Evolutionary conservation across 306 rosid genomes (phyloP).

Genomic region (Vicia sativa): DNA sequence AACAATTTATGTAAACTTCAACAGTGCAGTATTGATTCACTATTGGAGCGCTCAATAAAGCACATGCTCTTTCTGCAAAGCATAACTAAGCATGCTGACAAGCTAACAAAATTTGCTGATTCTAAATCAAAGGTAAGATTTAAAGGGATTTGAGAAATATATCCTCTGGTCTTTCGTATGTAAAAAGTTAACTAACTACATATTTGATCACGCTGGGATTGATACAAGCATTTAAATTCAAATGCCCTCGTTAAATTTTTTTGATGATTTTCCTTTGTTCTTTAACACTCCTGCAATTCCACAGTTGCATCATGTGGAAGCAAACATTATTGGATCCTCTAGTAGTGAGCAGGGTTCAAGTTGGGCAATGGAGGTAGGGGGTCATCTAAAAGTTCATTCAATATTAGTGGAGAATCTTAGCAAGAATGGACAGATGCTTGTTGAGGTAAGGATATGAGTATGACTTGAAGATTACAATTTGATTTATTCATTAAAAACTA

Average conservation of each 20-base stretch:
- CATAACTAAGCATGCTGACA: conserved; percentile 90
- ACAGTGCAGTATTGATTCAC: conserved; percentile 98
- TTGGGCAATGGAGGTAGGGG: conserved; percentile 98
- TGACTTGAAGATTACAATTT: conserved; percentile 9
- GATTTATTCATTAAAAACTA: conserved; percentile 26
- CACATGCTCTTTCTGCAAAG: conserved; percentile 96
- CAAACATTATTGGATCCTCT: conserved; percentile 62
- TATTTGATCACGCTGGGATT: no score
- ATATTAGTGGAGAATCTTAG: conserved; percentile 85
- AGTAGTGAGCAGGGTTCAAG: conserved; percentile 79
- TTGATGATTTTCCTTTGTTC: conserved; percentile 30
- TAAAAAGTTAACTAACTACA: not conserved
- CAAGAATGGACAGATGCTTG: conserved; percentile 93
- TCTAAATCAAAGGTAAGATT: conserved; percentile 58
- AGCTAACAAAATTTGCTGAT: conserved; percentile 64
- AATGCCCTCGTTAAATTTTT: conserved; percentile 21
- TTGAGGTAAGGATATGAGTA: conserved; percentile 63
- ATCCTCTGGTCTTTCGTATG: conserved; percentile 8
- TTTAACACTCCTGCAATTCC: conserved; percentile 33
- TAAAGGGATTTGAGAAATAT: conserved; percentile 4
- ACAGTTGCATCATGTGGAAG: conserved; percentile 66
- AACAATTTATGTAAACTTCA: conserved; percentile 39
- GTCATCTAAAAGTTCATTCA: conserved; percentile 88
- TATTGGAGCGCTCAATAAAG: conserved; percentile 89
- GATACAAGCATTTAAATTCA: not conserved